A percentile compares a stretch with the other conserved stretches of the same genome.
Conservation (phyloP, 345 rosid species). For the Pugionium dolabratum region DNA sequence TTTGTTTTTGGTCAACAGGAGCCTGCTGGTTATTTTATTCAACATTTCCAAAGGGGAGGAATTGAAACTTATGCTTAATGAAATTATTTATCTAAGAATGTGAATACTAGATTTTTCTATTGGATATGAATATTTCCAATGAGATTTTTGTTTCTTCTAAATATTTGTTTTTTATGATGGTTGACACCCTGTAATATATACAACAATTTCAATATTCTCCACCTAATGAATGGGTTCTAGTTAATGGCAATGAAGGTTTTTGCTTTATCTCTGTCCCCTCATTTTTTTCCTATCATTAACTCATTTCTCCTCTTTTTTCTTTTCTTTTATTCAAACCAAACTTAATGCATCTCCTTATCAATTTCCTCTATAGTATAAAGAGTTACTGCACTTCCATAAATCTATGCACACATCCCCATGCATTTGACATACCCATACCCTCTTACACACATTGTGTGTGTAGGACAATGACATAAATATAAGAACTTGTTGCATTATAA, state of each 20-base stretch:
- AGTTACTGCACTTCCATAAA: conserved; percentile 34
- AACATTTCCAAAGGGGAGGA: no score
- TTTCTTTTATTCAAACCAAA: conserved; percentile 28
- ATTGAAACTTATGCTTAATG: no score
- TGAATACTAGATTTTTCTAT: background rate
- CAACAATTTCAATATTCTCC: conserved; percentile 32
- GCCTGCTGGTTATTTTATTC: no score
- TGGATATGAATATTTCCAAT: background rate
- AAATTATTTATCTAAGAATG: background rate
- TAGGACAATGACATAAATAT: background rate
- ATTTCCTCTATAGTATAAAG: conserved; percentile 36
- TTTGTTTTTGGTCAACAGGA: no score
- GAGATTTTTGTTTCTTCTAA: background rate
- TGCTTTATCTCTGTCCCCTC: conserved; percentile 41
- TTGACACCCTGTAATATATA: conserved; percentile 41
- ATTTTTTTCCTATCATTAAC: conserved; percentile 24
- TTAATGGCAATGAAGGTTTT: conserved; percentile 33
- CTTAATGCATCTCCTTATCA: conserved; percentile 38
- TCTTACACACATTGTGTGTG: background rate
- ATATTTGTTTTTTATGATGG: conserved; percentile 18
- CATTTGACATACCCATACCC: background rate
- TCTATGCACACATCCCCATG: conserved; percentile 30
- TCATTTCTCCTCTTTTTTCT: conserved; percentile 25
- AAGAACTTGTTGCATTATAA: background rate
- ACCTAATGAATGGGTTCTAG: conserved; percentile 43